Conservation (phyloP, 441 rosid genomes). For the Corymbia calophylla region DNA sequence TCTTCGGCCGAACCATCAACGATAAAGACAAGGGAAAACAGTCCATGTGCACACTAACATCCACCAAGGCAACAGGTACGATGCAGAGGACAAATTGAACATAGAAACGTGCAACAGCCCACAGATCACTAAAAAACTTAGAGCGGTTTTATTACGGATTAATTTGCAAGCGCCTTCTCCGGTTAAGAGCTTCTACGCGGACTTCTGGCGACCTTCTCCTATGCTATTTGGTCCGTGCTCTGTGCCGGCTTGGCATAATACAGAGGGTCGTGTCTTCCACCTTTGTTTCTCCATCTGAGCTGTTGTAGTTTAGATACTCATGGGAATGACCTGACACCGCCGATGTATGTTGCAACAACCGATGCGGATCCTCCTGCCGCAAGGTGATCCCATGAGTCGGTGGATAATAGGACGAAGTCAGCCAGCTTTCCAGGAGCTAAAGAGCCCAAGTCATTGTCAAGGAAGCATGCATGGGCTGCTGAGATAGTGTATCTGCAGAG, state of each 20-base stretch:
- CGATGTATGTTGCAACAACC: conserved; percentile 59
- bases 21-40: not conserved
- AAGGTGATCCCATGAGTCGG: conserved; percentile 54
- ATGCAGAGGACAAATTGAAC: not conserved
- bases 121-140: not conserved
- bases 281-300: not conserved
- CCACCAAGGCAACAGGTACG: not conserved
- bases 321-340: conserved; percentile 56
- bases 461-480: conserved; percentile 76
- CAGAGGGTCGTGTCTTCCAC: not conserved
- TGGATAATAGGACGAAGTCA: conserved; percentile 63
- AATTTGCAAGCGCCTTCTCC: not conserved
- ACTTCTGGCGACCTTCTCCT: not conserved
- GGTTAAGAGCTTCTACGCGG: not conserved
- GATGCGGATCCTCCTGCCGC: conserved; percentile 41
- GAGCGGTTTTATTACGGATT: not conserved
- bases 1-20: not conserved
- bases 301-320: not conserved
- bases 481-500: conserved; percentile 67
- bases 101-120: not conserved
- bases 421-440: conserved; percentile 66
- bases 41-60: not conserved
- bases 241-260: not conserved
- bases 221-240: not conserved
- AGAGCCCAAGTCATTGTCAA: conserved; percentile 68